Evolutionary conservation across 352 stramenopile species (phyloP).

Genomic region (Halophytophthora batemanensis): DNA sequence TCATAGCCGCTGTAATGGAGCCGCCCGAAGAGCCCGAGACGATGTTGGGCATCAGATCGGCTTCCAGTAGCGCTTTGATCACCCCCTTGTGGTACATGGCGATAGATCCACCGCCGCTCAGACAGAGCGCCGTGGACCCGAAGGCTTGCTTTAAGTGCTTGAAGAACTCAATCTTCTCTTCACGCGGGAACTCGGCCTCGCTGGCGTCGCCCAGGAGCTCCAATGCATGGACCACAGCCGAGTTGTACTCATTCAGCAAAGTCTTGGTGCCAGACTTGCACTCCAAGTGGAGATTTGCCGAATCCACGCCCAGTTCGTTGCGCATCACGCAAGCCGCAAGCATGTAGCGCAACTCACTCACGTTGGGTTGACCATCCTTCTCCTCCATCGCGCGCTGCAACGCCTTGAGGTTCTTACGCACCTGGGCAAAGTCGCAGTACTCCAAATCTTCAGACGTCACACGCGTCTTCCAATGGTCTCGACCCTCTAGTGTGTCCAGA

Average conservation of each 20-base stretch:
- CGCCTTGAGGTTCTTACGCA: constrained; percentile 35
- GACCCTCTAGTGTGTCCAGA: constrained; percentile 55
- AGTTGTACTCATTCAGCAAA: constrained; percentile 54
- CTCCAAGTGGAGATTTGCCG: constrained; percentile 49
- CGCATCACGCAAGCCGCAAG: constrained; percentile 62
- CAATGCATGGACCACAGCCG: constrained; percentile 38
- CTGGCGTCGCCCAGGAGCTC: constrained; percentile 33
- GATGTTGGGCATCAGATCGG: constrained; percentile 89
- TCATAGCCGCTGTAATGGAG: constrained; percentile 85
- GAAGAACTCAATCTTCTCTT: constrained; percentile 50
- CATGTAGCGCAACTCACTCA: constrained; percentile 59
- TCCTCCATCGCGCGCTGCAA: constrained; percentile 26
- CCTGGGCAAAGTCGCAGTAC: constrained; percentile 60
- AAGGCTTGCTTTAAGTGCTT: constrained; percentile 75
- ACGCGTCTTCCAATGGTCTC: constrained; percentile 54
- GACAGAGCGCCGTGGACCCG: constrained; percentile 90
- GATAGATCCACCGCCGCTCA: constrained; percentile 90
- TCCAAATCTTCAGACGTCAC: constrained; percentile 50
- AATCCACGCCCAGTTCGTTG: constrained; percentile 63
- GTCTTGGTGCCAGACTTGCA: constrained; percentile 64
- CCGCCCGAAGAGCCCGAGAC: constrained; percentile 93
- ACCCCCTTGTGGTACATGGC: constrained; percentile 96
- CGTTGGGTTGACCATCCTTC: constrained; percentile 24
- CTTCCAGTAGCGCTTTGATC: constrained; percentile 88
- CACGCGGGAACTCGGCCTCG: constrained; percentile 19